A percentile compares a stretch with the other conserved stretches of the same genome.
These are phyloP conservation scores for Cystobasidiaceae sp. DNA, from an alignment of 1,284 basidiomycete species.

Conservation along the genomic window DNA sequence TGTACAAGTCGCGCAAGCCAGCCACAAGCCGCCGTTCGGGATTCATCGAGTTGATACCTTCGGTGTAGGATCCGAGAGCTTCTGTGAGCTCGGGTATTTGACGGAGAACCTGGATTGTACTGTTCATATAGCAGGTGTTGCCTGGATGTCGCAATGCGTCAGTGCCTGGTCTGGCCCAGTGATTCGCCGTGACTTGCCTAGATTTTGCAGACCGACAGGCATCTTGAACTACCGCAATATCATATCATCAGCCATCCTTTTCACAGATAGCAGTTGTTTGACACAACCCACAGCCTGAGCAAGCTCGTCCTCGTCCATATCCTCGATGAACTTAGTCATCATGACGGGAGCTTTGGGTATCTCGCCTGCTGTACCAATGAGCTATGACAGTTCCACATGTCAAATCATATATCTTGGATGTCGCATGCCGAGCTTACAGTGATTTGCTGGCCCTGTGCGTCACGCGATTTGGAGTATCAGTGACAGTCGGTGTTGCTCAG, in stretches of 20 bases:
- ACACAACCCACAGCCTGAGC: slow-evolving; percentile 62
- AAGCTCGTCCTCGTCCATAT: slow-evolving; percentile 76
- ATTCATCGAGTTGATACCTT: slow-evolving; percentile 33
- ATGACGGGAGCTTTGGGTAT: slow-evolving; percentile 79
- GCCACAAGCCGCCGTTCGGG: slow-evolving; percentile 50
- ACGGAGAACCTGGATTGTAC: slow-evolving; percentile 84
- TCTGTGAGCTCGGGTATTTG: slow-evolving; percentile 80
- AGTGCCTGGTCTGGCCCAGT: not conserved
- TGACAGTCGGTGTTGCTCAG: too few species aligned
- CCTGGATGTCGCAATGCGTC: not conserved
- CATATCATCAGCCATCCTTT: not conserved
- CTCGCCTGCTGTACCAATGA: slow-evolving; percentile 86
- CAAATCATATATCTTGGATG: not conserved
- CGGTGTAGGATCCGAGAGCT: slow-evolving; percentile 58
- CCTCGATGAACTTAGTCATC: slow-evolving; percentile 69
- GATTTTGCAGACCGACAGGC: slow-evolving; percentile 56
- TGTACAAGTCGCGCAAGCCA: slow-evolving; percentile 68
- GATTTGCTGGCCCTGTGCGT: slow-evolving; percentile 40
- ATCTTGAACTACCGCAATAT: slow-evolving; percentile 43
- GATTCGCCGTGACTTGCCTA: slow-evolving; percentile 24
- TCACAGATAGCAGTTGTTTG: slow-evolving; percentile 4
- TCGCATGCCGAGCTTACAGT: slow-evolving; percentile 33
- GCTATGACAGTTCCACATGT: slow-evolving; percentile 45
- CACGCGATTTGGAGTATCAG: not conserved
- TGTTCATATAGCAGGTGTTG: slow-evolving; percentile 78